phyloP scores from a whole-genome alignment of 2,329 filamentous ascomycete genomes.

The Akanthomyces muscarius region DNA sequence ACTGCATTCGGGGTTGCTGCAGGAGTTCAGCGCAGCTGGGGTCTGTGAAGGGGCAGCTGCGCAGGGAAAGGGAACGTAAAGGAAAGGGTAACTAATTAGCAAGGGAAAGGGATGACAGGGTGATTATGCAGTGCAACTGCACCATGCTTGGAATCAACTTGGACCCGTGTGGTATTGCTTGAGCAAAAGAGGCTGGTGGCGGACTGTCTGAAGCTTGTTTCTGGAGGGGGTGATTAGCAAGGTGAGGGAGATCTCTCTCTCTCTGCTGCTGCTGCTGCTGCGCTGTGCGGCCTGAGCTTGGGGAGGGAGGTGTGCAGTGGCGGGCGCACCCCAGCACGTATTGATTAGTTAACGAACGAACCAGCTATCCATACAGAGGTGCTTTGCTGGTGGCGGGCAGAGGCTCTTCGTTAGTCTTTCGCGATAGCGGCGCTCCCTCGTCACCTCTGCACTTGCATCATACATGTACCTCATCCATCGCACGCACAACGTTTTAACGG shows the following conservation, averaged over 20 bases:
- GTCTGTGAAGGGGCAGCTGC: not conserved
- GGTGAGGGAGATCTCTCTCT: not conserved
- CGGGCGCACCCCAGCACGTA: not conserved
- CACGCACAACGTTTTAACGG: not conserved
- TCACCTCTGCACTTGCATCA: slow-evolving; percentile 10
- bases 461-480: not conserved
- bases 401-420: not conserved
- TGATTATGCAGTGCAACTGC: no score
- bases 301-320: not conserved
- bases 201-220: not conserved
- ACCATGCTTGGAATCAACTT: no score
- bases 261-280: not conserved
- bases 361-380: not conserved
- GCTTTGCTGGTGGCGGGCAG: not conserved
- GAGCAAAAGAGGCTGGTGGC: not conserved
- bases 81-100: not conserved
- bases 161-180: no score
- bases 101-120: not conserved
- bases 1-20: not conserved
- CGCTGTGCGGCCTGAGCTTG: not conserved
- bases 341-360: no score
- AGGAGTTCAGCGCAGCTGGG: slow-evolving; percentile 2
- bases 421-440: slow-evolving; percentile 1
- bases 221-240: not conserved
- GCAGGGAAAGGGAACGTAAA: not conserved